phyloP scores from a whole-genome alignment of 176 grass and related monocot genomes.

The Triticum urartu region DNA sequence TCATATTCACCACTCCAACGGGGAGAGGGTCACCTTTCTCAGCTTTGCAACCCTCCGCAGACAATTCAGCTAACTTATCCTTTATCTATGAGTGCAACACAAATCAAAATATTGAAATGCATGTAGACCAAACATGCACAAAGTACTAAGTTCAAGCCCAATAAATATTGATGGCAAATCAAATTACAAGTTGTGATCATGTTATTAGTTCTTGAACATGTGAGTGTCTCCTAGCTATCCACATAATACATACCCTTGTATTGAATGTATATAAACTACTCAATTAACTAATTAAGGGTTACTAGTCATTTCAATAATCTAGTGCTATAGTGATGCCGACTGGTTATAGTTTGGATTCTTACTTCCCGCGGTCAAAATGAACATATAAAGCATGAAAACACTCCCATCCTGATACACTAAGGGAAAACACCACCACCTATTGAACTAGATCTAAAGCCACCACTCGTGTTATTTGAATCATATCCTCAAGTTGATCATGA shows the following conservation, averaged over 20 bases:
- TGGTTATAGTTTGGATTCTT: not conserved
- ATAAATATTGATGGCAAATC: not conserved
- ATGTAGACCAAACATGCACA: not conserved
- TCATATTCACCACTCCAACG: conserved; percentile 40
- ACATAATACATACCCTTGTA: not conserved
- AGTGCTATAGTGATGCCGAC: not conserved
- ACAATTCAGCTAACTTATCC: conserved; percentile 42
- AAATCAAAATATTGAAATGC: not conserved
- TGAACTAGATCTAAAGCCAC: too few relatives aligned
- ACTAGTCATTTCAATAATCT: not conserved
- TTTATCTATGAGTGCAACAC: conserved; percentile 49
- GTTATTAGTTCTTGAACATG: not conserved
- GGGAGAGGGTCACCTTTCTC: conserved; percentile 48
- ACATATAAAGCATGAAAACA: not conserved
- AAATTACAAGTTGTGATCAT: not conserved
- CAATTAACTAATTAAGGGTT: not conserved
- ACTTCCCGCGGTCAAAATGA: not conserved
- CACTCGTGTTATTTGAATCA: not conserved
- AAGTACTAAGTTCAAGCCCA: not conserved
- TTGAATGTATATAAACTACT: not conserved
- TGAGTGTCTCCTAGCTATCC: not conserved
- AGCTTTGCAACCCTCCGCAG: conserved; percentile 30
- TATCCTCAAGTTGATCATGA: not conserved
- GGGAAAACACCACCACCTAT: too few relatives aligned
- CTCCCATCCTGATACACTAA: too few relatives aligned